Conservation (phyloP, 495 filamentous ascomycete genomes). For the Lasiosphaeria miniovina region DNA sequence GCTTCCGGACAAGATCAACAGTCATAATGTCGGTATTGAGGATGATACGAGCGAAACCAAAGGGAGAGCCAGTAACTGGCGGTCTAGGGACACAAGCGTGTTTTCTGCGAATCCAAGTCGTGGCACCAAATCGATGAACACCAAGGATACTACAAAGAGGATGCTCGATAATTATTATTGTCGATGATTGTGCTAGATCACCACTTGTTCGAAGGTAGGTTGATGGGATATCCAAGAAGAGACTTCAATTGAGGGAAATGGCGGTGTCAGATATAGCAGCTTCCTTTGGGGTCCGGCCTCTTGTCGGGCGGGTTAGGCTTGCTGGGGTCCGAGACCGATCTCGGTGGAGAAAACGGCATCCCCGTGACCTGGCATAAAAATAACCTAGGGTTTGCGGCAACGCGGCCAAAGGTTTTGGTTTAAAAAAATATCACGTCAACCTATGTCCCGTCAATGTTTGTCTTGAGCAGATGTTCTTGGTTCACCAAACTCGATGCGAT, state of each 20-base stretch:
- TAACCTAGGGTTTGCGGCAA: too few relatives aligned
- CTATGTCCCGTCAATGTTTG: too few relatives aligned
- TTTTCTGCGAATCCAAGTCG: not conserved
- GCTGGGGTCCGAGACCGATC: not conserved
- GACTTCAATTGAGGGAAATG: slow-evolving; percentile 16
- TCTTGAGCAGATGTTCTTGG: too few relatives aligned
- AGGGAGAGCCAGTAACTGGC: not conserved
- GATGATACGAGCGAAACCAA: not conserved
- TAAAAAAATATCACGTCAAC: too few relatives aligned
- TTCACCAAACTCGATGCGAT: too few relatives aligned
- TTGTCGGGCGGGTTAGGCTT: not conserved
- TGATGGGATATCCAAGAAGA: slow-evolving; percentile 2
- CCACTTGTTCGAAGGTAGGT: not conserved
- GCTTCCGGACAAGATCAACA: slow-evolving; percentile 20
- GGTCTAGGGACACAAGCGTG: not conserved
- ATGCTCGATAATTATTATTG: not conserved
- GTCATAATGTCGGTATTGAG: slow-evolving; percentile 22
- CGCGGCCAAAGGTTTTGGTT: too few relatives aligned
- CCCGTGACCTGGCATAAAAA: too few relatives aligned
- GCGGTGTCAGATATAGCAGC: slow-evolving; percentile 22
- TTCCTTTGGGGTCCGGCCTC: not conserved
- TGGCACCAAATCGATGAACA: not conserved
- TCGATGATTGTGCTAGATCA: not conserved
- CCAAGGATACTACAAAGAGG: not conserved
- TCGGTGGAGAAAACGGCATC: not conserved